Evolutionary conservation across 768 basidiomycete genomes (phyloP).

Genomic region (Termitomyces titanicus): DNA sequence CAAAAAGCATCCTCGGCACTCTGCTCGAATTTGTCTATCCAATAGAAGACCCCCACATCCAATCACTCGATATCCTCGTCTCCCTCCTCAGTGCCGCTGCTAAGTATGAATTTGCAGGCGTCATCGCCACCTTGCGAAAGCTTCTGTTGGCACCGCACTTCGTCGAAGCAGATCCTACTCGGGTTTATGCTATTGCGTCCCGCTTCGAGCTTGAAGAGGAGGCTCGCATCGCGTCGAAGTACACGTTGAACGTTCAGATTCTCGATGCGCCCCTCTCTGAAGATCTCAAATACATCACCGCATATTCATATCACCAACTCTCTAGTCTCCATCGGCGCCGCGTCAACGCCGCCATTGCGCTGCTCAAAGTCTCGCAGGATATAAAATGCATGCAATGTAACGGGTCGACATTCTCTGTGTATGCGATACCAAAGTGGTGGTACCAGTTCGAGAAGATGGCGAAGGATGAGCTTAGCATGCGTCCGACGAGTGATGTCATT

Average conservation of each 20-base stretch:
- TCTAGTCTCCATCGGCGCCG: constrained; percentile 58
- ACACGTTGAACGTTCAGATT: constrained; percentile 52
- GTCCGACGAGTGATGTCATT: constrained; percentile 57
- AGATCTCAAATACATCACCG: constrained; percentile 63
- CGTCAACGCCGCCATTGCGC: constrained; percentile 40
- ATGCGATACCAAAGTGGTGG: constrained; percentile 69
- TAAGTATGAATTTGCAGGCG: constrained; percentile 61
- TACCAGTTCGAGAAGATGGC: constrained; percentile 53
- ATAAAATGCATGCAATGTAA: constrained; percentile 71
- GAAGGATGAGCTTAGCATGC: constrained; percentile 48
- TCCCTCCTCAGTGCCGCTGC: constrained; percentile 47
- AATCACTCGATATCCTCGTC: constrained; percentile 50
- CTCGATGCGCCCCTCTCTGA: constrained; percentile 55
- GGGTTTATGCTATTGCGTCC: constrained; percentile 70
- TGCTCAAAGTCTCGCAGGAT: constrained; percentile 43
- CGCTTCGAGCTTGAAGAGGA: constrained; percentile 64
- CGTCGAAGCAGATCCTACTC: constrained; percentile 43
- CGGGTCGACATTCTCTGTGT: constrained; percentile 37
- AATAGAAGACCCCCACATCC: constrained; percentile 47
- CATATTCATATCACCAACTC: constrained; percentile 65
- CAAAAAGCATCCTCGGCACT: constrained; percentile 36
- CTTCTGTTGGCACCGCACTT: constrained; percentile 49
- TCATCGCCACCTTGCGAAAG: constrained; percentile 44
- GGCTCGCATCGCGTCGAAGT: constrained; percentile 53
- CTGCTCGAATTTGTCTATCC: constrained; percentile 65